Evolutionary conservation across 371 early-diverging fungal species (phyloP).

Genomic region (Mortierella sp.): DNA sequence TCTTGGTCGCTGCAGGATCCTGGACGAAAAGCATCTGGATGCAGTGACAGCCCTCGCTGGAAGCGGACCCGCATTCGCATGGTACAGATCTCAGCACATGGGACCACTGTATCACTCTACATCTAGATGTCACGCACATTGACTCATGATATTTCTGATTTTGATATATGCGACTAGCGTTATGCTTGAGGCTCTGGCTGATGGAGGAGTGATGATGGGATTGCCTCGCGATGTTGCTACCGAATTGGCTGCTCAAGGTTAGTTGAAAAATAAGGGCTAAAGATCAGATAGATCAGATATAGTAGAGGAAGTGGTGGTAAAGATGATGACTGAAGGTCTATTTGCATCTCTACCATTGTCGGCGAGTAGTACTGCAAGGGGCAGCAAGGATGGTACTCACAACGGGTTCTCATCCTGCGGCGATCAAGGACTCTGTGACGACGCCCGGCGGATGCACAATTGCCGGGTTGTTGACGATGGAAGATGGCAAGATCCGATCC

Average conservation of each 20-base stretch:
- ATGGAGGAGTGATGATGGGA: constrained; percentile 69
- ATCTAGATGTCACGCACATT: too few species aligned
- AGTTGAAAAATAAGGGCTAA: background rate
- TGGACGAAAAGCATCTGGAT: constrained; percentile 66
- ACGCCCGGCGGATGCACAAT: constrained; percentile 71
- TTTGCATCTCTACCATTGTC: too few species aligned
- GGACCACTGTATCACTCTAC: too few species aligned
- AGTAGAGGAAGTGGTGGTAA: too few species aligned
- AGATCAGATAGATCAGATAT: too few species aligned
- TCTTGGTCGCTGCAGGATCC: constrained; percentile 57
- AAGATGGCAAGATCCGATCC: constrained; percentile 65
- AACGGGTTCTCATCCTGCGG: constrained; percentile 63
- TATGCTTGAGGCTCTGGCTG: constrained; percentile 64
- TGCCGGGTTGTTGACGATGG: constrained; percentile 66
- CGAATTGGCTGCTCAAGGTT: constrained; percentile 63
- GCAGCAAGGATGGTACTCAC: constrained; percentile 64
- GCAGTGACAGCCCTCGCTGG: constrained; percentile 64
- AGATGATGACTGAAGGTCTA: too few species aligned
- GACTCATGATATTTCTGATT: too few species aligned
- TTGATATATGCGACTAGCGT: constrained; percentile 46
- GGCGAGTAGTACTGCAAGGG: constrained; percentile 57
- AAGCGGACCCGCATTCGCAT: constrained; percentile 66
- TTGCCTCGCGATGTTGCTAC: constrained; percentile 62
- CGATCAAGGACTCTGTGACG: constrained; percentile 65
- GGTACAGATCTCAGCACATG: too few species aligned